Conservation (phyloP, 1,284 basidiomycete species). For the Ganoderma resinaceum region DNA sequence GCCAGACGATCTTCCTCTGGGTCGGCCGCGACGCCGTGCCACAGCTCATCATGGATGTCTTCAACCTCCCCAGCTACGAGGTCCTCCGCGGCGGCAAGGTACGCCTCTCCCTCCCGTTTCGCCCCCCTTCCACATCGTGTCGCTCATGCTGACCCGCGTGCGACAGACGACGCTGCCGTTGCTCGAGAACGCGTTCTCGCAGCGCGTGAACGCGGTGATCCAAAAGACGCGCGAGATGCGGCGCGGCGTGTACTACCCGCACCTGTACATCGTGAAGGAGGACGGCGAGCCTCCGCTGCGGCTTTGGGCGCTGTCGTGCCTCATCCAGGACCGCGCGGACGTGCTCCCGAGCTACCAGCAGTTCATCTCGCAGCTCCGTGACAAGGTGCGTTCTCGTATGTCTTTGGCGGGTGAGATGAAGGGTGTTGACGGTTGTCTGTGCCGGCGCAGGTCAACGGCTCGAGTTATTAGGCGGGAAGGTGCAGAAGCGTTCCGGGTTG, state of each 20-base stretch:
- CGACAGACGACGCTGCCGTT: conserved; percentile 82
- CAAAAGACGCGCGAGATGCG: conserved; percentile 92
- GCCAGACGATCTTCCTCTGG: conserved; percentile 98
- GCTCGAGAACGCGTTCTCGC: conserved; percentile 92
- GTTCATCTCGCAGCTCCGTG: conserved; percentile 82
- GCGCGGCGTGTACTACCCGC: conserved; percentile 91
- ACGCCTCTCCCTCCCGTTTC: conserved; percentile 25
- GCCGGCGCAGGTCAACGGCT: conserved; percentile 34
- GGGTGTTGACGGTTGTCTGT: neutral
- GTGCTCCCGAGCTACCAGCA: conserved; percentile 96
- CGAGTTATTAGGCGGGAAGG: conserved; percentile 32
- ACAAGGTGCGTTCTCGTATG: conserved; percentile 62
- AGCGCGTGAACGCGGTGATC: conserved; percentile 92
- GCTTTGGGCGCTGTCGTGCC: conserved; percentile 92
- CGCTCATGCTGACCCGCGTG: neutral
- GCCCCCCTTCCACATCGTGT: neutral
- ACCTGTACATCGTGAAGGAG: conserved; percentile 98
- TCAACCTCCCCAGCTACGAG: conserved; percentile 89
- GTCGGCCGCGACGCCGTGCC: conserved; percentile 97
- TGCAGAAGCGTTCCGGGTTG: neutral
- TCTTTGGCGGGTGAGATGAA: neutral
- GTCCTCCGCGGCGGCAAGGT: conserved; percentile 93
- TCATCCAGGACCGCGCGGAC: conserved; percentile 97
- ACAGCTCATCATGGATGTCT: conserved; percentile 93
- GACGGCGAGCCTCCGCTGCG: conserved; percentile 95